Conservation (phyloP, 495 filamentous ascomycete genomes). For the Trichoderma reesei region DNA sequence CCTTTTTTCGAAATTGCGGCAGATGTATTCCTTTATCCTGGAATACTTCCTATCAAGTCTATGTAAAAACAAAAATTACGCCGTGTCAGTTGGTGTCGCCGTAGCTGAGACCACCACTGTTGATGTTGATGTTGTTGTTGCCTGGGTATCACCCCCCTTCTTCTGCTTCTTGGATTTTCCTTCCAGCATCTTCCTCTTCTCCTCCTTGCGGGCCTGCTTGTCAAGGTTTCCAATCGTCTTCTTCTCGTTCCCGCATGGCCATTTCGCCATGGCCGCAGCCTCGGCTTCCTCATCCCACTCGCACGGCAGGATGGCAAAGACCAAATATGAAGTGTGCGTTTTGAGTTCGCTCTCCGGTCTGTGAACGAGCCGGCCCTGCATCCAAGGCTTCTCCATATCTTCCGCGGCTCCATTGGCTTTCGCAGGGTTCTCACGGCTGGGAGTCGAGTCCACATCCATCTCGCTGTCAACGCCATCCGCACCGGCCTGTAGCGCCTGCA, state of each 20-base stretch:
- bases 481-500: not conserved
- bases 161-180: constrained; percentile 21
- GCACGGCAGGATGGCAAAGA: constrained; percentile 81
- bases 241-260: constrained; percentile 40
- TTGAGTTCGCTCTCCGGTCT: constrained; percentile 81
- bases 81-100: not conserved
- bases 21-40: no score
- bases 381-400: constrained; percentile 32
- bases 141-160: constrained; percentile 8
- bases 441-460: constrained; percentile 9
- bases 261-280: constrained; percentile 49
- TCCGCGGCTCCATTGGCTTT: constrained; percentile 11
- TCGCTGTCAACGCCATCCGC: constrained; percentile 20
- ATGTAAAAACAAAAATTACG: not conserved
- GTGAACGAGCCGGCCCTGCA: constrained; percentile 64
- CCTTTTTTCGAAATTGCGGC: no score
- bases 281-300: constrained; percentile 83
- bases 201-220: constrained; percentile 38
- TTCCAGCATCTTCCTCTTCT: constrained; percentile 33
- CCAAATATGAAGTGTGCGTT: constrained; percentile 88
- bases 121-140: not conserved
- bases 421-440: constrained; percentile 14
- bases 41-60: no score
- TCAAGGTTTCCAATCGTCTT: constrained; percentile 42
- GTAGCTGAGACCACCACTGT: not conserved